These are phyloP conservation scores for Pseudonitzschia pungens DNA, from an alignment of 108 stramenopile species.

Conservation along the genomic window DNA sequence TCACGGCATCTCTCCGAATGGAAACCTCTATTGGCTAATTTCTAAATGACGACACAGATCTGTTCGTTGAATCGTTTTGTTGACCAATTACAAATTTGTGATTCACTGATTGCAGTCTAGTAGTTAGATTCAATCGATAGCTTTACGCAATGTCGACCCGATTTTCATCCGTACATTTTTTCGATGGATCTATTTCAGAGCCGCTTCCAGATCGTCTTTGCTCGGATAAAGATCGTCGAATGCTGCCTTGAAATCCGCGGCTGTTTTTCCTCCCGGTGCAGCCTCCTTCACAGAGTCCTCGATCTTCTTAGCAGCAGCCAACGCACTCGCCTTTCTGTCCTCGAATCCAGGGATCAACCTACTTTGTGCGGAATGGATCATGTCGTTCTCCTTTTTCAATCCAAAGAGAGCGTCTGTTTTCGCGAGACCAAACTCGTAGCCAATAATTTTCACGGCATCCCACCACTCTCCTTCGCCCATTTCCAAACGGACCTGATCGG, in stretches of 20 bases:
- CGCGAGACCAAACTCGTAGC: conserved; percentile 34
- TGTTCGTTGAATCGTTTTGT: neutral
- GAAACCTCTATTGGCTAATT: too few species aligned
- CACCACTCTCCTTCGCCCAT: conserved; percentile 40
- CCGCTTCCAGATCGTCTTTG: conserved; percentile 23
- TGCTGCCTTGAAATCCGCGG: conserved; percentile 25
- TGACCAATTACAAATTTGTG: too few species aligned
- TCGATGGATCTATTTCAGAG: conserved; percentile 7
- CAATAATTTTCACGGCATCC: conserved; percentile 35
- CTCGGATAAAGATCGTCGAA: conserved; percentile 38
- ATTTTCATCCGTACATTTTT: neutral
- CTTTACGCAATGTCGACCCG: neutral
- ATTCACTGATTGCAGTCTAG: neutral
- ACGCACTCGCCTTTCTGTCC: conserved; percentile 7
- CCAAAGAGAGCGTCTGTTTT: conserved; percentile 33
- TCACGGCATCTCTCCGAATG: too few species aligned
- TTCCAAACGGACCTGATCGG: conserved; percentile 36
- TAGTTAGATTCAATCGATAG: conserved; percentile 1
- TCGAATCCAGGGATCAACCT: conserved; percentile 25
- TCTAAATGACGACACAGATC: neutral
- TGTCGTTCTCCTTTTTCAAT: conserved; percentile 27
- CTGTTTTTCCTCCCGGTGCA: conserved; percentile 18
- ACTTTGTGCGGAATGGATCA: conserved; percentile 23
- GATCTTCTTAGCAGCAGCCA: conserved; percentile 20
- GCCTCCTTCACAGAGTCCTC: conserved; percentile 26